Conservation (phyloP, 2,329 filamentous ascomycete species). For the Calonectria leucothoes region DNA sequence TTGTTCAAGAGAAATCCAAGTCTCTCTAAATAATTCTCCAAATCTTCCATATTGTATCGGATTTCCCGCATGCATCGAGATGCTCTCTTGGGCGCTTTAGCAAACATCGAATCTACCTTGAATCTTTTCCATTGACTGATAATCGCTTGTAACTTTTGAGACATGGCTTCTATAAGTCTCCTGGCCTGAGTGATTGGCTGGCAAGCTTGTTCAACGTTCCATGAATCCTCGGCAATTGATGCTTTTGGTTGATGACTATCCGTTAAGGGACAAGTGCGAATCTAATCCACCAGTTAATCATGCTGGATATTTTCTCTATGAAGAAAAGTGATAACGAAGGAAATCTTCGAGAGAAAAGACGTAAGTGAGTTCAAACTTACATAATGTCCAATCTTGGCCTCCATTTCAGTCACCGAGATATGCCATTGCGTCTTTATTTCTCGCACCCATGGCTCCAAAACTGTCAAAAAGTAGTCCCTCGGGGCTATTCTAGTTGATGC, state of each 20-base stretch:
- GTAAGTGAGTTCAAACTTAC: not conserved
- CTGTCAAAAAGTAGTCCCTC: not conserved
- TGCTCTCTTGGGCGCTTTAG: no score
- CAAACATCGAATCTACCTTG: not conserved
- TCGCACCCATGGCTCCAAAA: not conserved
- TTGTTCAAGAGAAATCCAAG: not conserved
- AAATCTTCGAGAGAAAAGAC: no score
- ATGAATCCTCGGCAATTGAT: not conserved
- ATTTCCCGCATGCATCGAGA: not conserved
- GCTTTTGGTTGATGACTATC: no score
- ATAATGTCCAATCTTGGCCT: not conserved
- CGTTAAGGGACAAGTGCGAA: not conserved
- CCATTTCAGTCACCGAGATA: not conserved
- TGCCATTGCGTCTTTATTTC: not conserved
- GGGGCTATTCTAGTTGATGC: no score
- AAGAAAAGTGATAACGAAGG: no score
- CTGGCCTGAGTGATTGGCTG: not conserved
- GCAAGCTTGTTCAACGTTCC: not conserved
- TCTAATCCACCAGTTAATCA: not conserved
- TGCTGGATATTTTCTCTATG: not conserved
- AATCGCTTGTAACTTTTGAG: not conserved
- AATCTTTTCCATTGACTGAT: not conserved
- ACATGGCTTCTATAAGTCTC: not conserved
- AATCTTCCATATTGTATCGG: not conserved
- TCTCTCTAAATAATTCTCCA: not conserved